Evolutionary conservation across 2,329 filamentous ascomycete genomes (phyloP).

Genomic region (Colletotrichum sansevieriae): DNA sequence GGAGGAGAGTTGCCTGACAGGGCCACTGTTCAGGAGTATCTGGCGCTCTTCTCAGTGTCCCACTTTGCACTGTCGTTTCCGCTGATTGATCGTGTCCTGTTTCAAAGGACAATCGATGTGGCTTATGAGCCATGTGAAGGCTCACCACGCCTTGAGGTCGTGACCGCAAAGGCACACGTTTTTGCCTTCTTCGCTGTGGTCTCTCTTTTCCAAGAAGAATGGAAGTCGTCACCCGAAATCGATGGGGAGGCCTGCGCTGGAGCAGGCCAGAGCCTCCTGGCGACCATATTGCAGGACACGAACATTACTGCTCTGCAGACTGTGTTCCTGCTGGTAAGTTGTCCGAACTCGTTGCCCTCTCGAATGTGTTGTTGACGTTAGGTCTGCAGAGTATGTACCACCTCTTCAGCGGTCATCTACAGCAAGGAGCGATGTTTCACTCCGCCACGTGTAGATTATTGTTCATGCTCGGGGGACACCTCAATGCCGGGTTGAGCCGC

Average conservation of each 20-base stretch:
- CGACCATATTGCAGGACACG: slow-evolving; percentile 57
- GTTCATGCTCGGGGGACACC: slow-evolving; percentile 63
- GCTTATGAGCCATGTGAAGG: slow-evolving; percentile 55
- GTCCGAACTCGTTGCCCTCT: neutral
- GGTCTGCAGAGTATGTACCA: slow-evolving; percentile 55
- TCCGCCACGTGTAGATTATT: slow-evolving; percentile 61
- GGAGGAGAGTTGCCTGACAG: slow-evolving; percentile 52
- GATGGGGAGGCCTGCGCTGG: slow-evolving; percentile 57
- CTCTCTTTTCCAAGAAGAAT: slow-evolving; percentile 44
- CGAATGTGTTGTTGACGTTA: neutral
- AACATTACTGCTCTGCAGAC: slow-evolving; percentile 60
- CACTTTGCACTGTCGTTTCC: slow-evolving; percentile 62
- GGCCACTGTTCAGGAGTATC: slow-evolving; percentile 46
- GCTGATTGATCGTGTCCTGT: slow-evolving; percentile 60
- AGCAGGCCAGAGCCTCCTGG: slow-evolving; percentile 57
- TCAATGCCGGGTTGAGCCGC: slow-evolving; percentile 21
- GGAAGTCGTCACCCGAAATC: slow-evolving; percentile 43
- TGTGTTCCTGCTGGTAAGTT: slow-evolving; percentile 61
- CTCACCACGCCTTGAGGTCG: slow-evolving; percentile 44
- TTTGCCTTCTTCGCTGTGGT: slow-evolving; percentile 61
- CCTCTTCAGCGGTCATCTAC: slow-evolving; percentile 60
- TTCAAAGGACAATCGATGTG: slow-evolving; percentile 57
- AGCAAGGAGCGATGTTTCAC: slow-evolving; percentile 58
- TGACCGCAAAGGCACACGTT: slow-evolving; percentile 60
- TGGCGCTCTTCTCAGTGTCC: slow-evolving; percentile 46